Evolutionary conservation across 2,329 filamentous ascomycete genomes (phyloP), one percentile per base, ranked within the genome.

Genomic region (Akanthomyces dipterigenus): DNA sequence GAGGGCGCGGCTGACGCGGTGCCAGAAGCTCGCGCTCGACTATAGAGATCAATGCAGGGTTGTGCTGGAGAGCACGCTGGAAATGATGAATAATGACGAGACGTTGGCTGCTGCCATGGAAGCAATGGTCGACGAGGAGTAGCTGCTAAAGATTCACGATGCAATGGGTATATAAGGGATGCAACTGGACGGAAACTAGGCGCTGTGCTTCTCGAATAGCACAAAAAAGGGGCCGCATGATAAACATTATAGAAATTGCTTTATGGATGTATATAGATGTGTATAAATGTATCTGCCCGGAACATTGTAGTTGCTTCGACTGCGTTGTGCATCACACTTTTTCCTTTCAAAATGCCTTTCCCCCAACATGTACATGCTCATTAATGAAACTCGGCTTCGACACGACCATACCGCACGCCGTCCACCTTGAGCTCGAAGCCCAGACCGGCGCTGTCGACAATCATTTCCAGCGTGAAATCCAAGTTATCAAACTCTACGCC

Each of bases 391-490:
- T 91, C 89, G 0, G 89, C 89, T 69, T 90, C 86, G 1, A 93
- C 90, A 63, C 86, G 80, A 9, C 89, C 90, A 73, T 93, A 93
- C 64, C 88, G 79, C 18, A 90, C 85, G 0, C 88, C 89, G 69
- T 92, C 89, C 14, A 93, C 89, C 74, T 89, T 89, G 58, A 93
- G 74, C 74, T 93, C 89, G 72, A 93, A 93, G 2, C 88, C 84
- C 62, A 93, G 68, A 1, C 88, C 88, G 0, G 89, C 89, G 67
- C 87, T 90, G 69, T 91, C 87, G 48, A 93, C 89, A 66, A 88
- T 87, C 88, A 93, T 91, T 76, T 92, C 89, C 6, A 93, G 82
- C 12, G 88, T 90, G 63, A 93, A 93, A 70, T 93, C 88, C 34
- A 93, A 76, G 65, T 91, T 92, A 67, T 91, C 88, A 73, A 93